Percentiles rank a stretch among this genome's conserved stretches.
Conservation (phyloP, 495 filamentous ascomycete species). For the Neurospora discreta region DNA sequence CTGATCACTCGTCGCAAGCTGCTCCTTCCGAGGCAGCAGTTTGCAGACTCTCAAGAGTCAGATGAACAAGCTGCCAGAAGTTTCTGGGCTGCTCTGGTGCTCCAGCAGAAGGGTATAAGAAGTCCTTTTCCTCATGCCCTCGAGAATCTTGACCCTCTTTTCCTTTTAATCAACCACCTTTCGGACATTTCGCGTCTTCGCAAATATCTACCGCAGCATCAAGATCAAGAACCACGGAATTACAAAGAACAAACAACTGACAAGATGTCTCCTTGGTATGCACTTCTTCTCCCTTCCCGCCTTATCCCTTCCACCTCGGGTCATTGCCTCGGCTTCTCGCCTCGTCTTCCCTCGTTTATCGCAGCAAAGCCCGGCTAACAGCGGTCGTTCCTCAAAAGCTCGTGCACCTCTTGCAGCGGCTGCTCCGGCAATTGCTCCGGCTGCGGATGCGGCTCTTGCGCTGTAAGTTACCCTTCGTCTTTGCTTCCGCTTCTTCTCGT, state of each 20-base stretch:
- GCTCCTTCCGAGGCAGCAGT: background rate
- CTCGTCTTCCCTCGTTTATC: background rate
- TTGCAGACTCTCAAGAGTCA: background rate
- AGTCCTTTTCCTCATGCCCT: background rate
- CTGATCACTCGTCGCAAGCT: background rate
- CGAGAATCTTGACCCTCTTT: background rate
- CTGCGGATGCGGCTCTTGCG: background rate
- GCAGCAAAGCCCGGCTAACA: background rate
- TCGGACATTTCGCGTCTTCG: background rate
- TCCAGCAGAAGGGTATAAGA: background rate
- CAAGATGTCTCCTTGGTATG: background rate
- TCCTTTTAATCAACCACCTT: background rate
- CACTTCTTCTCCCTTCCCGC: background rate
- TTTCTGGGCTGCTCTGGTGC: background rate
- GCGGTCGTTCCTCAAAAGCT: background rate
- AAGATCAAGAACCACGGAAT: background rate
- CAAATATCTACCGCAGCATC: background rate
- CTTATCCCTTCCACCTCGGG: background rate
- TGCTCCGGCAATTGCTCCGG: background rate
- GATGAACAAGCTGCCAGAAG: background rate
- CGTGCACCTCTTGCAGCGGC: background rate
- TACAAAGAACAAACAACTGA: background rate
- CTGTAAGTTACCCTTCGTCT: background rate
- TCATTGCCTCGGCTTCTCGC: background rate
- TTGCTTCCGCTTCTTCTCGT: background rate